A percentile compares a stretch with the other conserved stretches of the same genome.
Evolutionary conservation across 1,284 basidiomycete species (phyloP).

Genomic region (Wallemia ichthyophaga): DNA sequence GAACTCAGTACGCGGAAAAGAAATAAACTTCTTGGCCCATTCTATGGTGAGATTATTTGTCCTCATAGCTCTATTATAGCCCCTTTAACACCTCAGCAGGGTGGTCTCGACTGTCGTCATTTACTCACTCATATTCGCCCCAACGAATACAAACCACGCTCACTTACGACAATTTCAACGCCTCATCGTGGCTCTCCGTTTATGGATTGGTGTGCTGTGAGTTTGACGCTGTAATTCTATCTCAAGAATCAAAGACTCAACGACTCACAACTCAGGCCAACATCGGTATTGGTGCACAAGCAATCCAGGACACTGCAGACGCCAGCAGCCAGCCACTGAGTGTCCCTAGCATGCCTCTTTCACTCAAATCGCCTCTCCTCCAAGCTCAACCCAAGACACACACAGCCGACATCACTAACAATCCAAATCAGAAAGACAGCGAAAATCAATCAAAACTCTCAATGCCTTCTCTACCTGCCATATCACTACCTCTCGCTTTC

Average conservation of each 20-base stretch:
- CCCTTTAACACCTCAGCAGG: conserved; percentile 13
- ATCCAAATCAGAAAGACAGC: conserved; percentile 4
- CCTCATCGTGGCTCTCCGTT: conserved; percentile 90
- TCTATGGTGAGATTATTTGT: conserved; percentile 42
- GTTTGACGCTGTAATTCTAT: too few species aligned
- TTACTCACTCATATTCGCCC: conserved; percentile 64
- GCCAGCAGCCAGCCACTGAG: conserved; percentile 9
- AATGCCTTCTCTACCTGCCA: neutral
- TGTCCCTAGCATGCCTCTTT: conserved; percentile 16
- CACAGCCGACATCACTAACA: conserved; percentile 2
- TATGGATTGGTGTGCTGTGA: conserved; percentile 90
- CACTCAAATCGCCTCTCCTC: conserved; percentile 21
- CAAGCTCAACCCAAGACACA: conserved; percentile 9
- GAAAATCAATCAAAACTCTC: conserved; percentile 1
- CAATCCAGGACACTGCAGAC: conserved; percentile 13
- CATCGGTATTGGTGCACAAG: conserved; percentile 40
- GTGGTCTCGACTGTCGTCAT: conserved; percentile 73
- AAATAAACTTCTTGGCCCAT: conserved; percentile 77
- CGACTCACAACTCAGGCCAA: conserved; percentile 46
- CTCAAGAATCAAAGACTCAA: too few species aligned
- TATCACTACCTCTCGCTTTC: conserved; percentile 19
- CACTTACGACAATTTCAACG: conserved; percentile 66
- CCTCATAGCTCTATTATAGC: conserved; percentile 1
- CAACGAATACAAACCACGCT: conserved; percentile 51
- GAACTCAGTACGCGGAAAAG: conserved; percentile 32